Percentiles rank a stretch among this genome's conserved stretches.
Evolutionary conservation across 306 rosid species (phyloP).

Genomic region (Phaseolus lunatus): DNA sequence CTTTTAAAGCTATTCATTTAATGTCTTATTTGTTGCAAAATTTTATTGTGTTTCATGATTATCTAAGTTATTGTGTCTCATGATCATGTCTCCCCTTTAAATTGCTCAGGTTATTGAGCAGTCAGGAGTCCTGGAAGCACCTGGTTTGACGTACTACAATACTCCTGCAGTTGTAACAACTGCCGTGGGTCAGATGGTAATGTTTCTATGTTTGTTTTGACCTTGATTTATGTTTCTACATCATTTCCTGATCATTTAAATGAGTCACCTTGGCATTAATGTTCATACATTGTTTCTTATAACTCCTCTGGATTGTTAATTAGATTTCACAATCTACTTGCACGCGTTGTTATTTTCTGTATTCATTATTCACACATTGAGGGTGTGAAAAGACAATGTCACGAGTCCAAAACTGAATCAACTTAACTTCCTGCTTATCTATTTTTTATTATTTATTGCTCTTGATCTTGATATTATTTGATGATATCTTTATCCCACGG

Average conservation of each 20-base stretch:
- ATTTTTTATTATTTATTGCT: constrained; percentile 14
- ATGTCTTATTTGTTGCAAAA: constrained; percentile 9
- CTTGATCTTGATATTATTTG: constrained; percentile 36
- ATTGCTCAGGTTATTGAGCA: constrained; percentile 78
- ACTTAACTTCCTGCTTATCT: background rate
- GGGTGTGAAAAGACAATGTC: constrained; percentile 12
- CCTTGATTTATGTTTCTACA: background rate
- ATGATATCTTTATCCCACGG: constrained; percentile 1
- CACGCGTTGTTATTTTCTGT: background rate
- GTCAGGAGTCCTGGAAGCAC: constrained; percentile 75
- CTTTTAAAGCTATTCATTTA: constrained; percentile 33
- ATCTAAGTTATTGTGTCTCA: background rate
- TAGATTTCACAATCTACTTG: constrained; percentile 10
- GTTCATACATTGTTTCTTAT: constrained; percentile 15
- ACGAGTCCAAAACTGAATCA: background rate
- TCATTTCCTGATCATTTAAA: constrained; percentile 31
- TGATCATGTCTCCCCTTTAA: background rate
- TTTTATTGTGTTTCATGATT: background rate
- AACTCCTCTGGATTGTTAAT: constrained; percentile 1
- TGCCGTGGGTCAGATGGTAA: constrained; percentile 91
- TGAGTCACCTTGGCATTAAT: constrained; percentile 7
- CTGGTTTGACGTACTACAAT: constrained; percentile 60
- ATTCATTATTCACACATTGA: constrained; percentile 3
- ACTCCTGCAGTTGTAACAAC: constrained; percentile 75
- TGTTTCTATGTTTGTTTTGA: constrained; percentile 32